Evolutionary conservation across 169 alveolate genomes (phyloP).

Genomic region (Amoebophrya sp.): DNA sequence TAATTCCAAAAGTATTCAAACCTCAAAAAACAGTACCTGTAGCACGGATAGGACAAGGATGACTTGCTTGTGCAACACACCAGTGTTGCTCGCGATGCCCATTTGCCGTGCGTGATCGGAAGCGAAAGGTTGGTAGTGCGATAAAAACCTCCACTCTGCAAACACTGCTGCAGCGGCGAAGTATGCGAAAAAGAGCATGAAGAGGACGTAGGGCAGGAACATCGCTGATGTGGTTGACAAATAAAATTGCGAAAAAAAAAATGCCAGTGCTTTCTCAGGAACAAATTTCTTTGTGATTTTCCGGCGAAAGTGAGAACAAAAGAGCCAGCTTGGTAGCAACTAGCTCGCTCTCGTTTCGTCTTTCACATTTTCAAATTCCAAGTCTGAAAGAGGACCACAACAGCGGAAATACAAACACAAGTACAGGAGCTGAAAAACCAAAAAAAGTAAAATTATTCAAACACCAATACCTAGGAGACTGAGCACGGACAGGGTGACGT

Average conservation of each 20-base stretch:
- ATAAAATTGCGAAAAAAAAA: too few species aligned
- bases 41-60: neutral
- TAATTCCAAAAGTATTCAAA: too few species aligned
- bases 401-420: too few species aligned
- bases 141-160: neutral
- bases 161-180: neutral
- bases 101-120: neutral
- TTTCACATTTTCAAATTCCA: too few species aligned
- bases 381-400: too few species aligned
- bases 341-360: too few species aligned
- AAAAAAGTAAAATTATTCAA: neutral
- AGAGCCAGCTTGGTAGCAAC: too few species aligned
- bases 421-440: too few species aligned
- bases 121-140: neutral
- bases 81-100: constrained; percentile 1
- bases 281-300: too few species aligned
- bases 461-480: neutral
- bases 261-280: too few species aligned
- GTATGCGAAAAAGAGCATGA: neutral
- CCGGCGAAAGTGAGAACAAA: too few species aligned
- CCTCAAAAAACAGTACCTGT: neutral
- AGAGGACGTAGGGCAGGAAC: neutral
- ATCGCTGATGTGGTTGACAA: neutral
- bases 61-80: neutral
- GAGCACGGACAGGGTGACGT: neutral